phyloP scores from a whole-genome alignment of 176 grass and related monocot species.

The Alloteropsis semialata region DNA sequence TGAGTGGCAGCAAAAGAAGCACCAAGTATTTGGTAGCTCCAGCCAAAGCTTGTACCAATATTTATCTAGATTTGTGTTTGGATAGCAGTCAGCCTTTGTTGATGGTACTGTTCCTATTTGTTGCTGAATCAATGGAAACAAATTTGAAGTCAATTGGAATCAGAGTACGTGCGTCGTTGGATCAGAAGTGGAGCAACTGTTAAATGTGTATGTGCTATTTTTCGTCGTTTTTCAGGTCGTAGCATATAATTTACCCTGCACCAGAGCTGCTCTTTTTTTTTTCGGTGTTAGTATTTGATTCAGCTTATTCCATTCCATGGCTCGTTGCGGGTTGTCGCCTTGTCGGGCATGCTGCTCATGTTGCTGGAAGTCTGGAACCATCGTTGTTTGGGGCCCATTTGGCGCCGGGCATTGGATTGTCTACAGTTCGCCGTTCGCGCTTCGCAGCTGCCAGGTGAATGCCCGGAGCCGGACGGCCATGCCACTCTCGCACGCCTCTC shows the following conservation, averaged over 20 bases:
- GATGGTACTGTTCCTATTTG: neutral
- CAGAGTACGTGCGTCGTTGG: neutral
- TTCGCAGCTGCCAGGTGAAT: too few relatives aligned
- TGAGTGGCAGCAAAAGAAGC: neutral
- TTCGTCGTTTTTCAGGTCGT: neutral
- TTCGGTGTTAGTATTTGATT: neutral
- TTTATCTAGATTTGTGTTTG: neutral
- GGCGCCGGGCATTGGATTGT: too few relatives aligned
- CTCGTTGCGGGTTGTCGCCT: neutral
- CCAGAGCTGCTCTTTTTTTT: neutral
- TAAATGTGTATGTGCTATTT: neutral
- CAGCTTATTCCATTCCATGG: neutral
- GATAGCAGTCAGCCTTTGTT: neutral
- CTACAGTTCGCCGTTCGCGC: too few relatives aligned
- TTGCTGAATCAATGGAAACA: neutral
- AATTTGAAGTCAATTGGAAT: neutral
- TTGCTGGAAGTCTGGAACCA: neutral
- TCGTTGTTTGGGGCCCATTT: neutral
- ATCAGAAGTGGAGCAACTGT: neutral
- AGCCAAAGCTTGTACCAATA: neutral
- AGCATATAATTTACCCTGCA: neutral
- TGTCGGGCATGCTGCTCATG: neutral
- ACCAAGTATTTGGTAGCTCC: neutral
- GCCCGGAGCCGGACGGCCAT: too few relatives aligned
- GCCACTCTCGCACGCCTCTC: neutral